A percentile compares a stretch with the other conserved stretches of the same genome.
These are phyloP conservation scores for Petasospora rhodanensis DNA, from an alignment of 1,139 yeast genomes.

Conservation along the genomic window DNA sequence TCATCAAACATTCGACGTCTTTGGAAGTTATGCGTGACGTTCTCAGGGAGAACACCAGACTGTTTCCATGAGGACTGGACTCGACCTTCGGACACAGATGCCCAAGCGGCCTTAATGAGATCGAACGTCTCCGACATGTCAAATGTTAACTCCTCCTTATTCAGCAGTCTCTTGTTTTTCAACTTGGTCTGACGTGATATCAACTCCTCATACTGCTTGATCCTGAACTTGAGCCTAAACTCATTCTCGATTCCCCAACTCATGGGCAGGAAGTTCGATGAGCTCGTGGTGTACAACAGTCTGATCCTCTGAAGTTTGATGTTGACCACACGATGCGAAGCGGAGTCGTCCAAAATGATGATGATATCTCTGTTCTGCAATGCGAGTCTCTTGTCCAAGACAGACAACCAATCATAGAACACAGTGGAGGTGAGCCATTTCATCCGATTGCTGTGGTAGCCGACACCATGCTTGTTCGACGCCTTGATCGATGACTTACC, in stretches of 20 bases:
- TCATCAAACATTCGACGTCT: slow-evolving; percentile 30
- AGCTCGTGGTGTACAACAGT: slow-evolving; percentile 36
- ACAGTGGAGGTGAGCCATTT: slow-evolving; percentile 65
- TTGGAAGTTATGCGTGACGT: slow-evolving; percentile 20
- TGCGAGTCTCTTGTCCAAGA: slow-evolving; percentile 53
- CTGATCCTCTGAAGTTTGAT: slow-evolving; percentile 50
- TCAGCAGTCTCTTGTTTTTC: slow-evolving; percentile 6
- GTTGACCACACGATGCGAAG: slow-evolving; percentile 58
- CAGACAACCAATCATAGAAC: slow-evolving; percentile 57
- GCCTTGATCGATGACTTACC: slow-evolving; percentile 40
- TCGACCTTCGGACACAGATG: slow-evolving; percentile 39
- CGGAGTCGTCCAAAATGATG: slow-evolving; percentile 55
- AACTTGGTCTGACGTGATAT: slow-evolving; percentile 32
- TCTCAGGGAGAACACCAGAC: slow-evolving; percentile 34
- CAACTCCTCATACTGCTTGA: slow-evolving; percentile 55
- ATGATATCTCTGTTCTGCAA: slow-evolving; percentile 45
- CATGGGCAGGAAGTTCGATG: slow-evolving; percentile 48
- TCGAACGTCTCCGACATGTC: slow-evolving; percentile 54
- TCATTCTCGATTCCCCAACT: slow-evolving; percentile 64
- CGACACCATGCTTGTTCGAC: slow-evolving; percentile 46
- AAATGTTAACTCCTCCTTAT: slow-evolving; percentile 37
- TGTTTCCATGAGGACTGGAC: slow-evolving; percentile 52
- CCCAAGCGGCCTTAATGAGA: slow-evolving; percentile 56
- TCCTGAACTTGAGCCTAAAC: slow-evolving; percentile 53
- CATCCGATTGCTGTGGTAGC: slow-evolving; percentile 56